Percentiles rank a stretch among this genome's conserved stretches.
These are phyloP conservation scores for Trametes coccinea DNA, from an alignment of 768 basidiomycete genomes.

Conservation along the genomic window DNA sequence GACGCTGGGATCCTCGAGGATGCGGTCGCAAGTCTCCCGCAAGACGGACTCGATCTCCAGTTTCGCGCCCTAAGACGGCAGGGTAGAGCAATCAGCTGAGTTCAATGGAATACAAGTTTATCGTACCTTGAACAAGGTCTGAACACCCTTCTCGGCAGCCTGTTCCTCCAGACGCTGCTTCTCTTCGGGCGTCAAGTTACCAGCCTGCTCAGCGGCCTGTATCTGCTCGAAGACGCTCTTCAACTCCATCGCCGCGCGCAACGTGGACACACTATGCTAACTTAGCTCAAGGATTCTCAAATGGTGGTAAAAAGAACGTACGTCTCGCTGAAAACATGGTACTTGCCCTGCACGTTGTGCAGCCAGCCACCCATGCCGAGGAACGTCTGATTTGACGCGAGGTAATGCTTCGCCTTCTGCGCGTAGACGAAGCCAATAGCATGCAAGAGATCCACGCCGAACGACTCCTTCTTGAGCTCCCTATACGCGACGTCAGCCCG, in stretches of 20 bases:
- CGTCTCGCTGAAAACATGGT: conserved; percentile 94
- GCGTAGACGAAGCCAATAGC: conserved; percentile 85
- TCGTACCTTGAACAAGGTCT: conserved; percentile 83
- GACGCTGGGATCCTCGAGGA: conserved; percentile 60
- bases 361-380: conserved; percentile 91
- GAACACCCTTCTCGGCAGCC: conserved; percentile 89
- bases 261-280: conserved; percentile 79
- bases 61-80: conserved; percentile 68
- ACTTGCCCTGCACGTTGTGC: conserved; percentile 90
- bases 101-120: background rate
- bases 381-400: conserved; percentile 67
- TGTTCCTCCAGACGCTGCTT: conserved; percentile 84
- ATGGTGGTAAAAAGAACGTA: too few species aligned
- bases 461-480: conserved; percentile 82
- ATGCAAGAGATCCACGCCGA: conserved; percentile 83
- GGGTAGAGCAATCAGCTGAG: background rate
- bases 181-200: conserved; percentile 76
- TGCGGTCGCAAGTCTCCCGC: conserved; percentile 83
- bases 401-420: conserved; percentile 79
- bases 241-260: conserved; percentile 84
- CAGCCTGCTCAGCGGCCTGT: conserved; percentile 84
- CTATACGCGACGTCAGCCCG: conserved; percentile 36
- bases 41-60: conserved; percentile 89
- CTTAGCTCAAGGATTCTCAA: too few species aligned
- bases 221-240: conserved; percentile 92